Evolutionary conservation across 2,329 filamentous ascomycete species (phyloP), one percentile per base, ranked within the genome.

Genomic region (Pleomassaria siparia): DNA sequence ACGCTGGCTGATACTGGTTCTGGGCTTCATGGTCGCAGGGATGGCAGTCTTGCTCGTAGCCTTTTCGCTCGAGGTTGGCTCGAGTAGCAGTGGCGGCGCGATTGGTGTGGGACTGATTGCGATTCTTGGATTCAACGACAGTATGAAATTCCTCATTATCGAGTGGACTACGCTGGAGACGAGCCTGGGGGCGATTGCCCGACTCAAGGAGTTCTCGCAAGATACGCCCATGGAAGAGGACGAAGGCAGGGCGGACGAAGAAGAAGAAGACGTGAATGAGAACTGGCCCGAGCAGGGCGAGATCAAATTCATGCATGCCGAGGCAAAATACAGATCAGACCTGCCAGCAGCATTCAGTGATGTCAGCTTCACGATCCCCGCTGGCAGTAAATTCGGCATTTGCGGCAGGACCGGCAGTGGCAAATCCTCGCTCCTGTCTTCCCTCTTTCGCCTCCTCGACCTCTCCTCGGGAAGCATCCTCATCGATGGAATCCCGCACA

Each of bases 351-450:
- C 22, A 9, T 40, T 47, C 20, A 41, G 32, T 24, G 37, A 42
- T 10, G 24, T 42, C 22, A 21, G 30, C 15, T 22, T 47, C 29
- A 30, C 11, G 16, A 47, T 47, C 13, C 29, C 44, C 2, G 29
- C 39, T 6, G 44, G 44, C 2, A 28, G 29, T 2, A 47, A 30
- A 12, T 47, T 40, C 24, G 44, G 36, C 20, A 47, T 42, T 15
- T 25, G 39, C 21, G 46, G 46, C 7, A 21, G 46, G 4, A 43
- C 46, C 1, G 46, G 40, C 37, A 42, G 45, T 25, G 76, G 77
- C 2, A 79, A 79, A 57, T 73, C 70, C 0, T 74, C 74, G 0
- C 56, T 79, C 0, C 65, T 78, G 1, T 65, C 74, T 3, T 59
- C 72, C 0, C 54, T 79, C 8, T 62, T 79, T 18, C 67, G 75